Evolutionary conservation across 768 basidiomycete genomes (phyloP), one percentile per base, ranked within the genome.

Genomic region (Suillus occidentalis): DNA sequence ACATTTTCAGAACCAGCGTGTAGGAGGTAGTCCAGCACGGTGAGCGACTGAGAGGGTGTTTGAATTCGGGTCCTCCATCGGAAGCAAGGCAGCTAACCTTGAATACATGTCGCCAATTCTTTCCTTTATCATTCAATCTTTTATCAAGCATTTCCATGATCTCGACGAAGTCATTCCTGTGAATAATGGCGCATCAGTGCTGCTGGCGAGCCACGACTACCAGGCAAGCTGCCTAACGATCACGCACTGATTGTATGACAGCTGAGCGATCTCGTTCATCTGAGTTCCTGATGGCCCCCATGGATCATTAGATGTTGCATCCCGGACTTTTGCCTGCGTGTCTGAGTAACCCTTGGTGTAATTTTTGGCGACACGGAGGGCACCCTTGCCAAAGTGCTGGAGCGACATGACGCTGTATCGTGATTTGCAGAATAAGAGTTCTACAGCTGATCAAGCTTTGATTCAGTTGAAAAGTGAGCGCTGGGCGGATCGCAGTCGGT

Each of bases 61-160:
- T 37, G 8, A 12, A 55, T 47, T 63, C 34, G 43, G 49, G 28
- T 36, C 47, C 58, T 43, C 45, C 36, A 53, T 55, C 45, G 39
- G 31, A 40, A 60, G 14, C 40, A 39, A n/a, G 50, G 42, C 52
- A 28, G 69, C 83, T 65, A 63, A 89, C 94, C 85, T 99, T 99
- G 87, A 97, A 99, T 64, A 99, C 97, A 82, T 99, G 97, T 61
- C 97, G 86, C 97, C 97, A 99, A 72, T 99, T 98, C 87, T 99
- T 99, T 43, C 97, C 97, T 83, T 97, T 99, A 81, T 99, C 97
- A 71, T 95, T 95, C 67, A 99, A 81, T 60, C 97, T 89, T 79
- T 99, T 99, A 79, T 99, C 97, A 58, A 99, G 84, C 94, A 98
- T 97, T 82, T 99, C 97, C 95, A 99, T 98, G 72, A 99, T 94